These are phyloP conservation scores for Phytophthora hibernalis DNA, from an alignment of 352 stramenopile species.

Conservation along the genomic window DNA sequence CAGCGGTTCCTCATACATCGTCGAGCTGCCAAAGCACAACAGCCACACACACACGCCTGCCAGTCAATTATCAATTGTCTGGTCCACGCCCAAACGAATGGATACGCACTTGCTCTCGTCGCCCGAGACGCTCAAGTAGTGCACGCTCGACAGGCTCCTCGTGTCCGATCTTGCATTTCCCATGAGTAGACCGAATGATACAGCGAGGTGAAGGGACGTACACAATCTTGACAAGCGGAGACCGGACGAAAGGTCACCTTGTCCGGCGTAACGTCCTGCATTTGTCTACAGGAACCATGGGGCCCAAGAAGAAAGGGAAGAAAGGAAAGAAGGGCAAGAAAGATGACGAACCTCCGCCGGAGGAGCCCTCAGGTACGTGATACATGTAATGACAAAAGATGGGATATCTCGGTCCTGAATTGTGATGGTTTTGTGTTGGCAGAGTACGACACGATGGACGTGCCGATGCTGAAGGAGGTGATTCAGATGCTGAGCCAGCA, in stretches of 20 bases:
- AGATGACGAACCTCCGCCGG: constrained; percentile 63
- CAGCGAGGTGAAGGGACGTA: constrained; percentile 21
- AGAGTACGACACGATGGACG: constrained; percentile 95
- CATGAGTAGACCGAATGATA: constrained; percentile 29
- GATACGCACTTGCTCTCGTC: constrained; percentile 36
- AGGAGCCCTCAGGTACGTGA: constrained; percentile 74
- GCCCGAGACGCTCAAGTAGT: constrained; percentile 31
- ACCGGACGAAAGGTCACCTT: background rate
- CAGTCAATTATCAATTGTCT: background rate
- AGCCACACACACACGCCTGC: no score
- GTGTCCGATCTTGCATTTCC: constrained; percentile 48
- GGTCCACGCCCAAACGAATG: background rate
- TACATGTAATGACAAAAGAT: background rate
- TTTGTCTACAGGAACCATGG: constrained; percentile 41
- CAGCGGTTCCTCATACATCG: constrained; percentile 65
- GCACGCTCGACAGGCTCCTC: constrained; percentile 42
- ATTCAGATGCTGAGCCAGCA: constrained; percentile 93
- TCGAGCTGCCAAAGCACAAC: constrained; percentile 24
- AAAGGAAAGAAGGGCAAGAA: constrained; percentile 79
- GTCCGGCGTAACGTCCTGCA: constrained; percentile 26
- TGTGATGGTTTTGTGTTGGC: background rate
- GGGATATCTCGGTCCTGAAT: background rate
- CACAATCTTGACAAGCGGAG: constrained; percentile 17
- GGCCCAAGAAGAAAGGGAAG: constrained; percentile 83
- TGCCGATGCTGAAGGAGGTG: constrained; percentile 93